Evolutionary conservation across 2,329 filamentous ascomycete species (phyloP).

Genomic region (Fusarium nisikadoi): DNA sequence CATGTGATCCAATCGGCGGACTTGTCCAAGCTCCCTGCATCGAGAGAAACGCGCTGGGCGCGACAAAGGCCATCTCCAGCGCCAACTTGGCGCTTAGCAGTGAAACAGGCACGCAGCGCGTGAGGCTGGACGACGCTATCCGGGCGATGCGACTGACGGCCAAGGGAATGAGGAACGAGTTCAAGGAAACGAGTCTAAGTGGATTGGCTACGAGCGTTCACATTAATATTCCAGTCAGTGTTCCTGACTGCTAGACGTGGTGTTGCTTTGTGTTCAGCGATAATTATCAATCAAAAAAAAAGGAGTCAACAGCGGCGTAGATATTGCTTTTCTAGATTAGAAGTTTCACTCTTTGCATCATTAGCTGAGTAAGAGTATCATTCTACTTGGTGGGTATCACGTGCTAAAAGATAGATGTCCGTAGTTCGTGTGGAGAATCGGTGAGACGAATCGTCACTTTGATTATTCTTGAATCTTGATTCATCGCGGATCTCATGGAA

Average conservation of each 20-base stretch:
- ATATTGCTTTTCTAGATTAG: conserved; percentile 9
- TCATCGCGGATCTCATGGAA: not conserved
- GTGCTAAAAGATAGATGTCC: not conserved
- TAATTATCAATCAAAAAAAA: conserved; percentile 10
- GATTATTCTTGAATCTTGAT: not conserved
- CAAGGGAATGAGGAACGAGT: conserved; percentile 63
- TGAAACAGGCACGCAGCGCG: conserved; percentile 59
- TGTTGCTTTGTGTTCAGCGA: not conserved
- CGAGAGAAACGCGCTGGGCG: conserved; percentile 61
- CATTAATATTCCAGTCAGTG: conserved; percentile 61
- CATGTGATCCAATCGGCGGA: conserved; percentile 62
- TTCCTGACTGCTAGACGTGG: conserved; percentile 58
- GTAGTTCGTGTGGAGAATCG: not conserved
- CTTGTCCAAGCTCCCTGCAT: conserved; percentile 63
- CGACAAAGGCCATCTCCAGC: conserved; percentile 62
- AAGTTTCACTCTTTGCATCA: not conserved
- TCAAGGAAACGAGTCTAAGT: conserved; percentile 64
- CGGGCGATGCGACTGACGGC: conserved; percentile 62
- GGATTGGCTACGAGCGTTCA: conserved; percentile 62
- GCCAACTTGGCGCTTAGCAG: conserved; percentile 60
- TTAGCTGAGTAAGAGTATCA: conserved; percentile 3
- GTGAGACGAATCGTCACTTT: not conserved
- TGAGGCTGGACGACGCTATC: conserved; percentile 62
- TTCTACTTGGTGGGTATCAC: conserved; percentile 18
- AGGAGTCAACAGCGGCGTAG: conserved; percentile 5